Conservation (phyloP, 768 basidiomycete species). For the Sistotremastrum suecicum region DNA sequence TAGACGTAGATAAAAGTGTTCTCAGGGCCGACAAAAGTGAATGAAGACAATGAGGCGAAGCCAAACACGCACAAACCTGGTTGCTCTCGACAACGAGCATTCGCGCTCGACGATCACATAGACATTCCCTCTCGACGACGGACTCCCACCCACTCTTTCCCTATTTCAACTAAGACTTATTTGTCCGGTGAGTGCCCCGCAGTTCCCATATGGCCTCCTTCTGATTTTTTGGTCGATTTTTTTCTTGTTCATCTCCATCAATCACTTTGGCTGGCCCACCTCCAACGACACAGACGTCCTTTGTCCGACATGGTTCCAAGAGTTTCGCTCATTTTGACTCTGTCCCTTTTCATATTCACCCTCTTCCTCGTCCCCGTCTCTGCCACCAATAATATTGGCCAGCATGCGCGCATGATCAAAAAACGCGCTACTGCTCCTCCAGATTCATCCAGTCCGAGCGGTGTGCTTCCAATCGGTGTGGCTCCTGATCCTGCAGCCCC, state of each 20-base stretch:
- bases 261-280: conserved; percentile 1
- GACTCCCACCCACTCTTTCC: background rate
- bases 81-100: too few relatives aligned
- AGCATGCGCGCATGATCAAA: conserved; percentile 42
- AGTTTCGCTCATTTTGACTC: conserved; percentile 33
- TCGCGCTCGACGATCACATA: too few relatives aligned
- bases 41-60: too few relatives aligned
- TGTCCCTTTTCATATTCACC: conserved; percentile 42
- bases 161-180: background rate
- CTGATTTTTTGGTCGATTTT: background rate
- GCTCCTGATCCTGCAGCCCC: conserved; percentile 12
- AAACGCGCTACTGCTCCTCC: conserved; percentile 34
- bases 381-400: conserved; percentile 32
- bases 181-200: conserved; percentile 9
- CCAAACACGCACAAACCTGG: too few relatives aligned
- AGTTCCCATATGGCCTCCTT: conserved; percentile 1
- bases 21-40: too few relatives aligned
- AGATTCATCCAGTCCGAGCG: background rate
- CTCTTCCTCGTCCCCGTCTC: conserved; percentile 36
- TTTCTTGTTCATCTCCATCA: background rate
- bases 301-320: conserved; percentile 1
- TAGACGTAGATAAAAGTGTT: too few relatives aligned
- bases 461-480: conserved; percentile 18
- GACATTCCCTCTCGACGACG: background rate
- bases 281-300: background rate